A percentile compares a stretch with the other conserved stretches of the same genome.
Conservation (phyloP, 306 rosid genomes). For the Castanospermum australe region DNA sequence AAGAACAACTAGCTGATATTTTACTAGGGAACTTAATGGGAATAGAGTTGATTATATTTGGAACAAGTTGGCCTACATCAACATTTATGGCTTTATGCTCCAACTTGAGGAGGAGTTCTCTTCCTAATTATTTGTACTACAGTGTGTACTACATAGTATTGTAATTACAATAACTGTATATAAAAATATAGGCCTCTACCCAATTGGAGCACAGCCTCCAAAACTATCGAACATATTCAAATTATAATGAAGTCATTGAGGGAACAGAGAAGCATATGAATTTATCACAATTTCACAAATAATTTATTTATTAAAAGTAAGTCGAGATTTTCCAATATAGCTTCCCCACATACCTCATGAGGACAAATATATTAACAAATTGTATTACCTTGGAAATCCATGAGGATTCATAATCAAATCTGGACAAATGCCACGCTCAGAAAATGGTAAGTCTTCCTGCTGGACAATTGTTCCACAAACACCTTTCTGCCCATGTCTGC, state of each 20-base stretch:
- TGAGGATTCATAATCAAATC: slow-evolving; percentile 98
- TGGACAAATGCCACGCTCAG: slow-evolving; percentile 97
- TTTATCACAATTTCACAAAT: not conserved
- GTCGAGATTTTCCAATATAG: not conserved
- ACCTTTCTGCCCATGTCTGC: slow-evolving; percentile 99
- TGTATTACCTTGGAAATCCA: slow-evolving; percentile 86
- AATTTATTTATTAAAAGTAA: not conserved
- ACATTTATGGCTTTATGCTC: no score
- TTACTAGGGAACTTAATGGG: no score
- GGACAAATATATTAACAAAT: not conserved
- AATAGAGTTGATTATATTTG: no score
- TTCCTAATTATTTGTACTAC: no score
- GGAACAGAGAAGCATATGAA: not conserved
- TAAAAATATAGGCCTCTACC: no score
- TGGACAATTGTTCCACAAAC: slow-evolving; percentile 93
- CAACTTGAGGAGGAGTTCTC: no score
- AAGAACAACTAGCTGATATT: no score
- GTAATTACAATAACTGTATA: no score
- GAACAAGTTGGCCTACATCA: no score
- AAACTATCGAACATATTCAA: no score
- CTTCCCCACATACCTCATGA: not conserved
- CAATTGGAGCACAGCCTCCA: no score
- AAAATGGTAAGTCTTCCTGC: slow-evolving; percentile 96
- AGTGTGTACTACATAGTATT: no score
- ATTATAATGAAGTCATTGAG: not conserved